Evolutionary conservation across 2,329 filamentous ascomycete species (phyloP), one percentile per base, ranked within the genome.

Genomic region (Fusarium illudens): DNA sequence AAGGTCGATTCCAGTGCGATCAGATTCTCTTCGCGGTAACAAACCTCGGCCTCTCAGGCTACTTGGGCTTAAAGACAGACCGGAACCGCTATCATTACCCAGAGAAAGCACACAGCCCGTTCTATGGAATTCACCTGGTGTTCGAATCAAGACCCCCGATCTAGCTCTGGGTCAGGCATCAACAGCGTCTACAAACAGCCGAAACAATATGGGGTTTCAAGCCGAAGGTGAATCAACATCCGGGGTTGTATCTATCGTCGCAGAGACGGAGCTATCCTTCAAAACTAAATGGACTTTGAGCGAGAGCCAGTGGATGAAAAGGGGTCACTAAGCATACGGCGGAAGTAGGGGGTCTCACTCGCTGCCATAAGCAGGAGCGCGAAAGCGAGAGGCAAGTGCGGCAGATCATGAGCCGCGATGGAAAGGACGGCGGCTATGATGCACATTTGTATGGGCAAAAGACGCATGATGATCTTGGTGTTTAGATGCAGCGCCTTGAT

Each of bases 241-340:
- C 3, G 49, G 46, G 29, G 29, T 17, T 12, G 10, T 20, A 13
- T 50, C 44, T 9, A 56, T 42, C 27, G 30, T 30, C 33, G 25
- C 20, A n/a, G 59, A 63, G 51, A 30, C 42, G 25, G 61, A 59
- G 13, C 9, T n/a, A 22, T 65, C 56, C 4, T 68, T 62, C 32
- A 62, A 46, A 37, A 56, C 49, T 32, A 25, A 48, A 12, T 68
- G 60, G 60, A 62, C 51, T n/a, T 17, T 71, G 33, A 68, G 57
- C 17, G 69, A 72, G n/a, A 58, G 56, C n/a, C 60, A 67, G 30
- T 71, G 64, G 68, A 65, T 57, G 55, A 64, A 52, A 33, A 25
- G 42, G 15, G 42, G 17, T n/a, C 48, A 9, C 29, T 56, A 5
- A 29, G 20, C 17, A 29, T 19, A 54, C 8, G 6, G 1, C 33